Percentiles rank a stretch among this genome's conserved stretches.
Evolutionary conservation across 2,329 filamentous ascomycete genomes (phyloP).

Genomic region (Talaromyces funiculosus): DNA sequence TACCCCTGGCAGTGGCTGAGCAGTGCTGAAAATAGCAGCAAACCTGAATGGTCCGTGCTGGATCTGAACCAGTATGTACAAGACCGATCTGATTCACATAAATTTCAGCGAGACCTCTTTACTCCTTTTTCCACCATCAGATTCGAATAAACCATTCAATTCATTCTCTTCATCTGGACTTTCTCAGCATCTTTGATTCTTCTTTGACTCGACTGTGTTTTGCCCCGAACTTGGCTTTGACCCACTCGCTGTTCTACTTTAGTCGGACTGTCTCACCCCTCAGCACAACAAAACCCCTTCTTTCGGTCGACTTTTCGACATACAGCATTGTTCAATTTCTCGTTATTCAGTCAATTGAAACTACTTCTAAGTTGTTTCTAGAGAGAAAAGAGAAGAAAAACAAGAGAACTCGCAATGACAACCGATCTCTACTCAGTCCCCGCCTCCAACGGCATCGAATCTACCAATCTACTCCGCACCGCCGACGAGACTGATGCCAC

Average conservation of each 20-base stretch:
- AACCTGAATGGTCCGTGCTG: background rate
- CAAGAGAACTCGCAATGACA: conserved; percentile 4
- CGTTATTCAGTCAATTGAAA: background rate
- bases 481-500: conserved; percentile 14
- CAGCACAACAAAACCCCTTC: conserved; percentile 5
- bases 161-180: background rate
- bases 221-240: background rate
- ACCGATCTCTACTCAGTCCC: conserved; percentile 14
- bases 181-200: background rate
- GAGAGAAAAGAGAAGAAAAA: no score
- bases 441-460: conserved; percentile 11
- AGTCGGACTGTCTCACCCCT: background rate
- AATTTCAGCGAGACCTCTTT: background rate
- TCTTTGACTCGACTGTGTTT: background rate
- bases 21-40: background rate
- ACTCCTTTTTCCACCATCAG: background rate
- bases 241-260: conserved; percentile 2
- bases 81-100: background rate
- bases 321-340: background rate
- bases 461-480: conserved; percentile 12
- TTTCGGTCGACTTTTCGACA: background rate
- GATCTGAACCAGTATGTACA: background rate
- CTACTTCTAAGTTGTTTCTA: no score
- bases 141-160: background rate
- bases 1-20: background rate